Base-by-base conservation (phyloP, 75 land plant species). In the Azolla pinnata region DNA sequence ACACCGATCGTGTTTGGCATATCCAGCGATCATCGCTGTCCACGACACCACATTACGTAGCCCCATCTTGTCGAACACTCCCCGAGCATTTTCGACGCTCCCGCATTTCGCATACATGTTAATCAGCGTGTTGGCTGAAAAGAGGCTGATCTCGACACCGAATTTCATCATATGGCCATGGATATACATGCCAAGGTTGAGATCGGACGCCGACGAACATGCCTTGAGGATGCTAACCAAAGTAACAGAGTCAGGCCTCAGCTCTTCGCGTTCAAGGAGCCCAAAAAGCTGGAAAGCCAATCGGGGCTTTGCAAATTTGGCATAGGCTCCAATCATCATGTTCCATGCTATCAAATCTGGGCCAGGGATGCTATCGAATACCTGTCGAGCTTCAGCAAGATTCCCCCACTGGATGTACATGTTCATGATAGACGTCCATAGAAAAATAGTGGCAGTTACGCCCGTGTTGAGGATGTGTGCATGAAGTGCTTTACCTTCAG, bases 11-110 rank as follows among this genome's bases (percentile, higher is more conserved):
- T 76, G 79, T 64, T 76, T 68, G 2, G 80, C 72, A 69, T 71
- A 82, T 3, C 82, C 85, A 29, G 82, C 80, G 48, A 82, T 79
- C 82, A 85, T 79, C 10, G 82, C 80, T 48, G 79, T 79, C 89
- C 85, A 82, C 4, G 80, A 51, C 12, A 79, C 70, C 27, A 82
- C 59, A 61, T 68, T 54, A 1, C 70, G 69, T 2, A 16, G 8
- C 5, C 71, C 19, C 76, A 72, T 72, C 33, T 33, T 57, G 1
- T 75, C 73, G 42, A 82, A 75, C 56, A 82, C 63, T 18, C 55
- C 48, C 42, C 74, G 53, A 16, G 84, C 84, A 68, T 71, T 67
- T 40, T 74, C 69, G 69, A 82, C 68, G 62, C 72, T 75, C 21
- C 78, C 84, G 68, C 84, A 82, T 60, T 75, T 82, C 2, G 72